phyloP scores from a whole-genome alignment of 192 early-diverging fungal species.

The Lobosporangium transversale region DNA sequence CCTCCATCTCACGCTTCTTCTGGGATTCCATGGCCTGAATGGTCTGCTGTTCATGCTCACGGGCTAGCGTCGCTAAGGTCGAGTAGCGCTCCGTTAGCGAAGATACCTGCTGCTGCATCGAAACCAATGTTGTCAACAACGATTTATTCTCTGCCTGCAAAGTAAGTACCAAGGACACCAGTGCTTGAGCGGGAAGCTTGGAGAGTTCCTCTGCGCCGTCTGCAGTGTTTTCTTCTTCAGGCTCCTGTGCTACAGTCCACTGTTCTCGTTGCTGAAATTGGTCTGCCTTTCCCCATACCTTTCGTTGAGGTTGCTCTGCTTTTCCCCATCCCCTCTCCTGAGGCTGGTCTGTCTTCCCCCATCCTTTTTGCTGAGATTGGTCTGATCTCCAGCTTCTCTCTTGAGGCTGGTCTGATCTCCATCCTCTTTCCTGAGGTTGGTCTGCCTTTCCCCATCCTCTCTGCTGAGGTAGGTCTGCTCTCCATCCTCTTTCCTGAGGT shows the following conservation, averaged over 20 bases:
- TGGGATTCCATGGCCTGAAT: slow-evolving; percentile 54
- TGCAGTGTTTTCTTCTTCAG: slow-evolving; percentile 6
- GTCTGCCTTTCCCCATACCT: no score
- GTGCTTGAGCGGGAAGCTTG: slow-evolving; percentile 29
- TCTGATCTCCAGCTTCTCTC: no score
- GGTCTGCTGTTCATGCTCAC: slow-evolving; percentile 58
- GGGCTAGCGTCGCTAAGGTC: slow-evolving; percentile 52
- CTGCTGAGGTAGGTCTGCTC: no score
- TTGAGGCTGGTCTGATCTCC: no score
- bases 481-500: no score
- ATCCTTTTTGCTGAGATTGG: no score
- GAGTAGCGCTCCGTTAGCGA: slow-evolving; percentile 55
- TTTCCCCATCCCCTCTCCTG: no score
- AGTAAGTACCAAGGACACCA: slow-evolving; percentile 47
- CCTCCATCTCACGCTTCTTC: slow-evolving; percentile 62
- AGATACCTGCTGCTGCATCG: slow-evolving; percentile 62
- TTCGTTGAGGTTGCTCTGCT: not conserved
- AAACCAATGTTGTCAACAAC: slow-evolving; percentile 53
- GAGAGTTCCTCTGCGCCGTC: slow-evolving; percentile 31
- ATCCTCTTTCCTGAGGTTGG: no score
- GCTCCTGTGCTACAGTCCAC: not conserved
- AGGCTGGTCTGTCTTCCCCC: no score
- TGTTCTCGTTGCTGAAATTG: not conserved
- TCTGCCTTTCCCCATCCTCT: no score
- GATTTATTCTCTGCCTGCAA: slow-evolving; percentile 58